These are phyloP conservation scores for Parathielavia appendiculata DNA, from an alignment of 495 filamentous ascomycete genomes.

Conservation along the genomic window DNA sequence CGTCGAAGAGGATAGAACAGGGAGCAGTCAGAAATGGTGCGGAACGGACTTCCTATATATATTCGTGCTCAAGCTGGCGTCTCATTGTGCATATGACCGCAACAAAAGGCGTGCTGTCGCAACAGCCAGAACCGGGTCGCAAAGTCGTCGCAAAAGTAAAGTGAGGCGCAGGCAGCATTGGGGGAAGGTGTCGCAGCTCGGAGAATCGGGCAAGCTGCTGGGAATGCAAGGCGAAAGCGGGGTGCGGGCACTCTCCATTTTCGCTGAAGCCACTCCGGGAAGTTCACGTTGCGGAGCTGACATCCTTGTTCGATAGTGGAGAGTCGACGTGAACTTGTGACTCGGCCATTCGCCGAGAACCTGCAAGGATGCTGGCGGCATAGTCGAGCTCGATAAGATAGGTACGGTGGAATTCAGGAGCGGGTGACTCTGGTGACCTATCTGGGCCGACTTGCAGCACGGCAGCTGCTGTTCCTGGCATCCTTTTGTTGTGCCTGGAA, in stretches of 20 bases:
- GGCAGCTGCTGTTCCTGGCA: slow-evolving; percentile 9
- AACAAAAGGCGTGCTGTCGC: slow-evolving; percentile 11
- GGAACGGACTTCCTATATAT: slow-evolving; percentile 17
- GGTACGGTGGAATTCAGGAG: background rate
- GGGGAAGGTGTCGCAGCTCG: slow-evolving; percentile 4
- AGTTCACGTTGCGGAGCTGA: slow-evolving; percentile 2
- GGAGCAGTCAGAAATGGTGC: slow-evolving; percentile 9
- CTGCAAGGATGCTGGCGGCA: background rate
- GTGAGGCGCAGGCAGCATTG: slow-evolving; percentile 21
- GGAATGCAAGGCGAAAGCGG: slow-evolving; percentile 8
- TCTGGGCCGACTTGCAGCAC: slow-evolving; percentile 8
- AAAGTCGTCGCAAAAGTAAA: slow-evolving; percentile 21
- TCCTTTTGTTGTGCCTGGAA: slow-evolving; percentile 19
- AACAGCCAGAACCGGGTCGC: slow-evolving; percentile 9
- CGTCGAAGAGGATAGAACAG: background rate
- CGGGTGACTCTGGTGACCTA: background rate
- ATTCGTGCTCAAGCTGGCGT: background rate
- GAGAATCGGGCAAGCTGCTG: slow-evolving; percentile 14
- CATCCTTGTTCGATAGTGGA: slow-evolving; percentile 13
- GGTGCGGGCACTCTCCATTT: slow-evolving; percentile 6
- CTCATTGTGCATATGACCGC: background rate
- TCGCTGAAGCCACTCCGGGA: slow-evolving; percentile 3
- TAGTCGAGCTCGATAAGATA: background rate
- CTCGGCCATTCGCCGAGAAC: slow-evolving; percentile 1
- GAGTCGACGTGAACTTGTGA: slow-evolving; percentile 1